A percentile compares a stretch with the other conserved stretches of the same genome.
Conservation (phyloP, 805 yeast genomes). For the Starmerella bombicola region DNA sequence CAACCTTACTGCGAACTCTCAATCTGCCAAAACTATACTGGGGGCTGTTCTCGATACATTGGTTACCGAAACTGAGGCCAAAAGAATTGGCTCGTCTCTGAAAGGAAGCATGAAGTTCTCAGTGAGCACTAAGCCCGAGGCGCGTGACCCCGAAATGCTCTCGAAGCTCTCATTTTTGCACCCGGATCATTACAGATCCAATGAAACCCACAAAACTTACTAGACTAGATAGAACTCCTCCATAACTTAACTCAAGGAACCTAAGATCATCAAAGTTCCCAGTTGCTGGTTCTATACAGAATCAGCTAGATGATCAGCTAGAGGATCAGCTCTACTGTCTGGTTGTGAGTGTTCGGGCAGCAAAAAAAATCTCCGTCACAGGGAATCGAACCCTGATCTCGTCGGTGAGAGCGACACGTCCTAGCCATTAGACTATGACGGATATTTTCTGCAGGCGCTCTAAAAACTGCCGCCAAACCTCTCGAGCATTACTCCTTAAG, state of each 20-base stretch:
- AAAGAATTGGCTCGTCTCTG: constrained; percentile 57
- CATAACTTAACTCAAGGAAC: too few relatives aligned
- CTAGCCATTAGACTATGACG: constrained; percentile 76
- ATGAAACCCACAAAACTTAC: neutral
- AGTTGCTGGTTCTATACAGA: too few relatives aligned
- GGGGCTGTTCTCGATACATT: constrained; percentile 54
- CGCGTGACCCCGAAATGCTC: constrained; percentile 58
- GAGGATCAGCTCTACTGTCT: too few relatives aligned
- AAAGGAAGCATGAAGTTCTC: constrained; percentile 67
- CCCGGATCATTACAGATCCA: constrained; percentile 49
- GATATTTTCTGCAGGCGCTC: constrained; percentile 11
- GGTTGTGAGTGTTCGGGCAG: neutral
- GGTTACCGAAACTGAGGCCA: constrained; percentile 45
- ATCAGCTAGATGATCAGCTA: too few relatives aligned
- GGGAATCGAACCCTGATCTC: constrained; percentile 35
- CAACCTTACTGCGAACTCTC: constrained; percentile 73
- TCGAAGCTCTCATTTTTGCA: constrained; percentile 74
- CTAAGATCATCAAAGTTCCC: too few relatives aligned
- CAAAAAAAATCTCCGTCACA: constrained; percentile 24
- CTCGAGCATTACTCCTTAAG: too few relatives aligned
- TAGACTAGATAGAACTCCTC: too few relatives aligned
- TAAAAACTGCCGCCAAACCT: too few relatives aligned
- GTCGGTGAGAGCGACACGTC: constrained; percentile 79
- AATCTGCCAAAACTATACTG: constrained; percentile 72
- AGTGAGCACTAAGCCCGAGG: constrained; percentile 64